phyloP scores from a whole-genome alignment of 192 early-diverging fungal genomes.

The Backusella macrospora region DNA sequence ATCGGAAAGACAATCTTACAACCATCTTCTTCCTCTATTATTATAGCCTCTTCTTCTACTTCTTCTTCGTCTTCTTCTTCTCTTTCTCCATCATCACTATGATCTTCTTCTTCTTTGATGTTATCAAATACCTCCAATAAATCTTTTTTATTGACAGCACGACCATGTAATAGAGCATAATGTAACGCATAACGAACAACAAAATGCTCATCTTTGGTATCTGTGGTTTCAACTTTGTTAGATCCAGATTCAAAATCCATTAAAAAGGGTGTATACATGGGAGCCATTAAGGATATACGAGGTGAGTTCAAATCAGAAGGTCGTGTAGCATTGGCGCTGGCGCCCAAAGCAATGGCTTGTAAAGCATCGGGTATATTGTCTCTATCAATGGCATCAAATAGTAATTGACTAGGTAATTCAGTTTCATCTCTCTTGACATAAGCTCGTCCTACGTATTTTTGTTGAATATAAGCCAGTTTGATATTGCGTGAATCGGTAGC shows the following conservation, averaged over 20 bases:
- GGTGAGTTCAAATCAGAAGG: slow-evolving; percentile 15
- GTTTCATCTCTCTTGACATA: slow-evolving; percentile 42
- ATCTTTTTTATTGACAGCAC: not conserved
- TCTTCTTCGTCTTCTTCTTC: too few species aligned
- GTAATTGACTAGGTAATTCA: not conserved
- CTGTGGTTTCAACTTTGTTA: not conserved
- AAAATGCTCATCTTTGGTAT: not conserved
- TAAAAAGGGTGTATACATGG: slow-evolving; percentile 9
- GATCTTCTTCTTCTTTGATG: not conserved
- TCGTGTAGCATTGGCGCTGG: slow-evolving; percentile 49
- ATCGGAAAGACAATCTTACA: slow-evolving; percentile 42
- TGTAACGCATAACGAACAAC: slow-evolving; percentile 14
- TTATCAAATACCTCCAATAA: not conserved
- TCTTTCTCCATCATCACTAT: too few species aligned
- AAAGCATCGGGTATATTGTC: slow-evolving; percentile 48
- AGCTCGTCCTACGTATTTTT: slow-evolving; percentile 59
- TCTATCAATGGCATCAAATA: slow-evolving; percentile 32
- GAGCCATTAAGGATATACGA: not conserved
- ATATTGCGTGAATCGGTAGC: slow-evolving; percentile 48
- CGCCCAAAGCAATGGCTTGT: slow-evolving; percentile 46
- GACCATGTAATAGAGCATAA: slow-evolving; percentile 17
- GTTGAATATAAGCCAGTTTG: slow-evolving; percentile 59
- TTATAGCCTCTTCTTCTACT: too few species aligned
- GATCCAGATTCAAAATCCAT: not conserved
- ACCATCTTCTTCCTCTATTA: not conserved